Percentiles rank a stretch among this genome's conserved stretches.
These are phyloP conservation scores for Aspergillus cavernicola DNA, from an alignment of 495 filamentous ascomycete genomes.

Conservation along the genomic window DNA sequence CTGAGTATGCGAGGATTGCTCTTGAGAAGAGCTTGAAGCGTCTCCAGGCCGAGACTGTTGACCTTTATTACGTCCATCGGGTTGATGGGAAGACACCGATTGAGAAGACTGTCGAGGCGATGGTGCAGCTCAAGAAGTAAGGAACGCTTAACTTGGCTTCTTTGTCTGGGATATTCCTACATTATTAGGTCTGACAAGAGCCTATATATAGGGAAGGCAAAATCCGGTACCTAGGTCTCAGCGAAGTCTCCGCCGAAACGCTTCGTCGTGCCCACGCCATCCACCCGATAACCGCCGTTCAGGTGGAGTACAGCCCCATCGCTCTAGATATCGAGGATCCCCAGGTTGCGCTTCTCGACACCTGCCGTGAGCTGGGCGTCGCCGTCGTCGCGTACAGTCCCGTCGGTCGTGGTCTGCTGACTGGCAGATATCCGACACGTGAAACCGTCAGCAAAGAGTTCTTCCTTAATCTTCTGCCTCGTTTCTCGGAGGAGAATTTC, in stretches of 20 bases:
- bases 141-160: not conserved
- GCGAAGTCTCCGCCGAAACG: slow-evolving; percentile 54
- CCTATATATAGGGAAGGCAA: slow-evolving; percentile 41
- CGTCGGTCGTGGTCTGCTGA: slow-evolving; percentile 56
- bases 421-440: slow-evolving; percentile 37
- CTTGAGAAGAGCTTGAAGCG: slow-evolving; percentile 49
- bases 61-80: slow-evolving; percentile 59
- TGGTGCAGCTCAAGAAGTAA: slow-evolving; percentile 44
- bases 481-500: not conserved
- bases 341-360: slow-evolving; percentile 46
- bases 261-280: slow-evolving; percentile 59
- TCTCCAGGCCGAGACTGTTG: slow-evolving; percentile 51
- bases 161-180: too few species aligned
- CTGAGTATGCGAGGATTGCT: slow-evolving; percentile 50
- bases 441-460: slow-evolving; percentile 41
- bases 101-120: slow-evolving; percentile 56
- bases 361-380: slow-evolving; percentile 59
- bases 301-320: slow-evolving; percentile 64
- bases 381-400: slow-evolving; percentile 60
- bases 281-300: slow-evolving; percentile 58
- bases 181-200: not conserved
- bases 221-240: slow-evolving; percentile 57
- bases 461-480: not conserved
- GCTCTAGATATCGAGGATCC: slow-evolving; percentile 54
- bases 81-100: slow-evolving; percentile 48